Evolutionary conservation across 495 filamentous ascomycete species (phyloP), one percentile per base, ranked within the genome.

Genomic region (Penicillium pulvis): DNA sequence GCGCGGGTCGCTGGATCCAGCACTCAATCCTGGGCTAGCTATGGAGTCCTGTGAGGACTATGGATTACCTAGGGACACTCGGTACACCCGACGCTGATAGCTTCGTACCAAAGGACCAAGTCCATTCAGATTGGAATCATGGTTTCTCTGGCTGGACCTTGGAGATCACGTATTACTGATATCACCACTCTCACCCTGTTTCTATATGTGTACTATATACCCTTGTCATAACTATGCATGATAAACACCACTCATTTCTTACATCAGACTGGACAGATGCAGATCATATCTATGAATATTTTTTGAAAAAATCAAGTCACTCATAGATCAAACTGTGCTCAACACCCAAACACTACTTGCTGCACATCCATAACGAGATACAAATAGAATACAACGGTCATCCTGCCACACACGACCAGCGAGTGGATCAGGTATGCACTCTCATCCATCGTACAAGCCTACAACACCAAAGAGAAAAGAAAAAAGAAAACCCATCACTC

Each of bases 1-100:
- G 30, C 77, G 80, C 56, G 74, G 75, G 46, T 75, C 76, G 42
- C 69, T 77, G 56, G 78, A 79, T 55, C 77, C 80, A 26, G 66
- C 65, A 12, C 59, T 69, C 6, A 71, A 71, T 36, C 71, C 66
- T 43, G 72, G 69, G 16, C 63, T 73, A 42, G 70, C 67, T 14
- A 68, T 75, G 58, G 66, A 69, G 43, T 61, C 58, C 24, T 71
- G 60, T 39, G 57, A 66, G 48, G 35, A 53, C n/a, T 58, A 62
- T 58, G 54, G 31, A n/a, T 36, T 59, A 35, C 47, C 49, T n/a
- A 19, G 8, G 19, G 30, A 33, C 12, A 26, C 48, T 19, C 26
- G 48, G 48, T 26, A 26, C n/a, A 36, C 12, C 10, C 33, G 33
- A 12, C 9, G 10, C 33, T 36, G 33, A 36, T 36, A 14, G 12